phyloP scores from a whole-genome alignment of 305 asterid genomes.

The Stenogyne calaminthoides region DNA sequence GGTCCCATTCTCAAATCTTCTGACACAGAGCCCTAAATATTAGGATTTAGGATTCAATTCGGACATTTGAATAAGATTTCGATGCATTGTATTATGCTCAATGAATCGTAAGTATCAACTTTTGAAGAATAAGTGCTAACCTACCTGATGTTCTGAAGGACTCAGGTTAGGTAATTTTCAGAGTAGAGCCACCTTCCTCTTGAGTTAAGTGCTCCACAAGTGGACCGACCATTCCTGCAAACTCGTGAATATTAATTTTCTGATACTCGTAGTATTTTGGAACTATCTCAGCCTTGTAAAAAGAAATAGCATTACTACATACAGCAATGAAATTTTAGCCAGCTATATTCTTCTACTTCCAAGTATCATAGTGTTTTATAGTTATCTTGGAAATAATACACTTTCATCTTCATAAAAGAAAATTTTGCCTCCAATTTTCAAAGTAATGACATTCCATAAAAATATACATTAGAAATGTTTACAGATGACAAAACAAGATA shows the following conservation, averaged over 20 bases:
- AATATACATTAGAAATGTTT: background rate
- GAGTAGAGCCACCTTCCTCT: background rate
- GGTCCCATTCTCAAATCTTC: background rate
- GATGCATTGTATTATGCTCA: background rate
- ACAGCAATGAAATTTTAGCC: background rate
- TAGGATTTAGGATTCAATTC: background rate
- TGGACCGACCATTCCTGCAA: background rate
- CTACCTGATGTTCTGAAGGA: background rate
- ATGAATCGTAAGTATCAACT: background rate
- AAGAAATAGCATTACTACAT: background rate
- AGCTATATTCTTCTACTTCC: background rate
- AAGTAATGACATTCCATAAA: background rate
- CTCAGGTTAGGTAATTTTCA: background rate
- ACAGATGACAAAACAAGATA: background rate
- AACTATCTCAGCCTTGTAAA: background rate
- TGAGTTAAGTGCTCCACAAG: background rate
- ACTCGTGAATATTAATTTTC: background rate
- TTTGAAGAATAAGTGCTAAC: background rate
- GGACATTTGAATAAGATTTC: background rate
- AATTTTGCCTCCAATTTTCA: background rate
- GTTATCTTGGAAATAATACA: background rate
- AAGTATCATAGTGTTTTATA: background rate
- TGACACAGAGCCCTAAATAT: background rate
- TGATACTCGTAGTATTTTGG: background rate
- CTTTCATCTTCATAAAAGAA: background rate